Base-by-base conservation (phyloP, 2,329 filamentous ascomycete genomes). In the Clarireedia sp. region DNA sequence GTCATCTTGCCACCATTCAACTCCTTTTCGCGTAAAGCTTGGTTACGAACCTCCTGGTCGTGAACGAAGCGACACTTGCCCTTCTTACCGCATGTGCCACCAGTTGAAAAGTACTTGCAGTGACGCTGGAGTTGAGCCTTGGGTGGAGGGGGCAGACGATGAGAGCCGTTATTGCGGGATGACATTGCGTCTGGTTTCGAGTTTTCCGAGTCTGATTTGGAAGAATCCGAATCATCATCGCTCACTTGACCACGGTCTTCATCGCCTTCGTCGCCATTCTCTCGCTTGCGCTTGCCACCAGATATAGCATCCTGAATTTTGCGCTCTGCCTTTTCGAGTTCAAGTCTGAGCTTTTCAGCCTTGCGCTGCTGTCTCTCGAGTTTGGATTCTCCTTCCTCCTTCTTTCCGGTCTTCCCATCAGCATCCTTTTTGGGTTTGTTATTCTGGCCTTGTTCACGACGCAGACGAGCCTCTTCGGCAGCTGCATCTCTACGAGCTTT, bases 31-130 rank as follows among this genome's bases (percentile, higher is more conserved):
- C 77, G 78, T 48, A 86, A 74, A 56, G 82, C 82, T 61, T 80
- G 80, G 64, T 83, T 80, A 62, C 83, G 77, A 56, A 83, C 78
- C 59, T 79, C 78, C 17, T 78, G 76, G 67, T 86, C 83, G 68
- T 86, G 83, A 60, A 85, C 81, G 71, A 86, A 86, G 72, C 83
- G 83, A 74, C 83, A 86, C 81, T 86, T 86, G 81, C 81, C 81
- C 78, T 85, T 85, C 77, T 86, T 86, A 51, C 82, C 83, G 71
- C 83, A 86, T 56, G 76, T 83, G 58, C 83, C 83, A 62, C 83
- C 83, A 51, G 82, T 86, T 40, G 82, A 83, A 67, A 80, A 86
- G 69, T 86, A 86, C 71, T 86, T 86, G 79, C 83, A 86, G 65
- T 85, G 82, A 60, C 79, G 81, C 50, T 79, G 77, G 43, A 83